Evolutionary conservation across 306 rosid genomes (phyloP), one percentile per base, ranked within the genome.

Genomic region (Inga leiocalycina): DNA sequence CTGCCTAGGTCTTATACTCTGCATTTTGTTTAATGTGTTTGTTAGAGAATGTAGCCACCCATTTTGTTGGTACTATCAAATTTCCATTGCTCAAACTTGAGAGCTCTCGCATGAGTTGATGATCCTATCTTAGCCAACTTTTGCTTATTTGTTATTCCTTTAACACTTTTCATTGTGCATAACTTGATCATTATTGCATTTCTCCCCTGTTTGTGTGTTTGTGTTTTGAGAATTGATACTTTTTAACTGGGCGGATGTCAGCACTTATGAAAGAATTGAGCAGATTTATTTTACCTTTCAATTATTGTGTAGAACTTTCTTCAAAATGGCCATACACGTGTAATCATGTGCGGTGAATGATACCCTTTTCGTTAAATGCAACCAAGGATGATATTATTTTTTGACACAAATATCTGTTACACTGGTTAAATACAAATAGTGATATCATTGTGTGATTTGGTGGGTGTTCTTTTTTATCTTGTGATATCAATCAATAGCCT

Each of bases 381-480:
- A 56, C 56, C 41, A 52, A 52, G 2, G 16, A 41, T 83, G 75
- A 73, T 41, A 67, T 43, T 46, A 70, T 51, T 45, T 13, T 13
- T 32, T 15, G 24, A 57, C 4, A 9, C 27, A 57, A 6, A 22
- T 6, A 57, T 57, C 65, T 57, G 32, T 15, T 14, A 15, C 17
- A 16, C 59, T 3, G 8, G 22, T 14, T 52, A 52, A 20, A 17
- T 52, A 13, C 43, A 37, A 65, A 44, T 3, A 39, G 49, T 83
- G 79, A 67, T 41, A 74, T 44, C 41, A 75, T 62, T 44, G 57
- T 51, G 48, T 78, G 70, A 70, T 56, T 56, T 52, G 80, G 65
- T 64, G 35, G 54, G 73, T 46, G 17, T 56, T 51, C 43, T 54
- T 79, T 12, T 64, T 2, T 15, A 2, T 65, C n/a, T 2, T 65